These are phyloP conservation scores for Oligophagozyma castellii DNA, from an alignment of 1,139 yeast genomes.

Conservation along the genomic window DNA sequence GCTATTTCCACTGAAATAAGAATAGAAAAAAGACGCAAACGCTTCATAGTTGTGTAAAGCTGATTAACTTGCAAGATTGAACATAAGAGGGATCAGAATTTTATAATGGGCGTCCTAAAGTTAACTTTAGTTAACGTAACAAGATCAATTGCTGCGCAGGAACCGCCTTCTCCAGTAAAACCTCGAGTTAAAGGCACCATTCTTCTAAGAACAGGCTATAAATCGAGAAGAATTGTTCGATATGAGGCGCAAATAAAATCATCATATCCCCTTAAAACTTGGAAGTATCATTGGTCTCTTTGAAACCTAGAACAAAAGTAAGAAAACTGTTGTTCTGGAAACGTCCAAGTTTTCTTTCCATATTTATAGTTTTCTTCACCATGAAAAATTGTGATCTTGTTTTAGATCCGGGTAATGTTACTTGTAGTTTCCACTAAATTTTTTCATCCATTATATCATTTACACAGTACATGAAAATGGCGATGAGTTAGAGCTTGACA, in stretches of 20 bases:
- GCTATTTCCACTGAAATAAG: background rate
- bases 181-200: conserved; percentile 12
- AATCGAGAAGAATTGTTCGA: conserved; percentile 26
- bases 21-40: background rate
- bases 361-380: background rate
- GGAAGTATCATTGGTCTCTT: conserved; percentile 24
- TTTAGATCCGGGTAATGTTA: too few relatives aligned
- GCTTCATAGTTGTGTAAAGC: too few relatives aligned
- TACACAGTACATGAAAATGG: background rate
- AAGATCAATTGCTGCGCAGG: conserved; percentile 26
- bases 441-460: too few relatives aligned
- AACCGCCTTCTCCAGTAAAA: conserved; percentile 26
- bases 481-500: background rate
- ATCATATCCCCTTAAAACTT: conserved; percentile 26
- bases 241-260: conserved; percentile 22
- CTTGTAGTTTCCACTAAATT: too few relatives aligned
- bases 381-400: too few relatives aligned
- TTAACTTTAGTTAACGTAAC: conserved; percentile 22
- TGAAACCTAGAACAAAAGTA: conserved; percentile 3
- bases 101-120: conserved; percentile 24
- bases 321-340: background rate
- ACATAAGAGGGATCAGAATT: conserved; percentile 26
- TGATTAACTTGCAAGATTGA: too few relatives aligned
- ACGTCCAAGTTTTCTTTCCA: background rate
- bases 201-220: too few relatives aligned